Conservation (phyloP, 2,329 filamentous ascomycete species). For the Aulographum hederae region DNA sequence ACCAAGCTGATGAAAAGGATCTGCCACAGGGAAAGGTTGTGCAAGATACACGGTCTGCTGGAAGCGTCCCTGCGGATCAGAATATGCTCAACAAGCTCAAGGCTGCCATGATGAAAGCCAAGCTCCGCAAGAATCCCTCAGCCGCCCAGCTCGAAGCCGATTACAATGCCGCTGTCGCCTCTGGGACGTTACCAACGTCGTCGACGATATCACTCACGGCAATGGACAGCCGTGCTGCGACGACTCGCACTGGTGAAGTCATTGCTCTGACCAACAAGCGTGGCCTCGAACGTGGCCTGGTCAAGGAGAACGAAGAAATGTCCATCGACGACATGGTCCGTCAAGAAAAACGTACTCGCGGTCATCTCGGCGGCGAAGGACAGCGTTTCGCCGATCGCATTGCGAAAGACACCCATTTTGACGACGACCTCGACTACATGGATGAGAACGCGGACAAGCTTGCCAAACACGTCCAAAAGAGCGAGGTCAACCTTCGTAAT, state of each 20-base stretch:
- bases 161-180: constrained; percentile 60
- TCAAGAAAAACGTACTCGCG: constrained; percentile 73
- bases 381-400: constrained; percentile 78
- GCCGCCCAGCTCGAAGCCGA: constrained; percentile 61
- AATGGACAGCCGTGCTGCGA: constrained; percentile 81
- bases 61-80: constrained; percentile 47
- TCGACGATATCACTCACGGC: constrained; percentile 57
- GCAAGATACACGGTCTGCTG: constrained; percentile 31
- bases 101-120: constrained; percentile 91
- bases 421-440: constrained; percentile 86
- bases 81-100: constrained; percentile 76
- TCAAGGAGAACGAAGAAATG: constrained; percentile 92
- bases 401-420: constrained; percentile 79
- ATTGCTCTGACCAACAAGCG: constrained; percentile 62
- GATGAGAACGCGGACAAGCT: constrained; percentile 91
- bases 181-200: too few species aligned
- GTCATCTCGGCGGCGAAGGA: constrained; percentile 62
- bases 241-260: constrained; percentile 55
- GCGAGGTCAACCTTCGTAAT: constrained; percentile 73
- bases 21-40: constrained; percentile 38
- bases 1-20: too few species aligned
- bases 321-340: constrained; percentile 91
- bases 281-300: constrained; percentile 64
- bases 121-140: constrained; percentile 60
- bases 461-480: constrained; percentile 72